Conservation (phyloP, 139 green algal species). For the Chlamydomonas sp. region DNA sequence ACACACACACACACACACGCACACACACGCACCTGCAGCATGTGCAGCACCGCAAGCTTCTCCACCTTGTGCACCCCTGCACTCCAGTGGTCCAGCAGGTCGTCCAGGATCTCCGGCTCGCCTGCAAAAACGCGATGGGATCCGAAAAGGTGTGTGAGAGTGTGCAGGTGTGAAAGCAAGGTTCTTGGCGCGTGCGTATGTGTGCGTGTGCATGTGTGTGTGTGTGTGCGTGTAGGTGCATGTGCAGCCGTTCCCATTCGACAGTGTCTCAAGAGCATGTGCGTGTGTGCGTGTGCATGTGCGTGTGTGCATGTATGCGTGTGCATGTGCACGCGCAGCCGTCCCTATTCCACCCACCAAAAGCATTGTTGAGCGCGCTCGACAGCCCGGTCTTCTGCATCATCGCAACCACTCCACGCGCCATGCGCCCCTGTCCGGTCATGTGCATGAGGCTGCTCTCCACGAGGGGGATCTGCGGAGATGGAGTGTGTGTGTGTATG, state of each 20-base stretch:
- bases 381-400: slow-evolving; percentile 16
- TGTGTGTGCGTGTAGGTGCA: no score
- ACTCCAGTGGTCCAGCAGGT: slow-evolving; percentile 61
- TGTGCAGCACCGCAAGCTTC: slow-evolving; percentile 11
- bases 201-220: no score
- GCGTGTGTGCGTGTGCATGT: no score
- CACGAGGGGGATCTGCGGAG: not conserved
- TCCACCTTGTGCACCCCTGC: slow-evolving; percentile 4
- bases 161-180: no score
- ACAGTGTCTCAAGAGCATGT: no score
- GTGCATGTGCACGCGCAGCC: no score
- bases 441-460: not conserved
- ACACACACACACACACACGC: no score
- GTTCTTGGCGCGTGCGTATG: no score
- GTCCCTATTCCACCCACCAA: not conserved
- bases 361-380: not conserved
- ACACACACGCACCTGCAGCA: slow-evolving; percentile 16
- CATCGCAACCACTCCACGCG: slow-evolving; percentile 6
- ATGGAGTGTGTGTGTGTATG: no score
- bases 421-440: not conserved
- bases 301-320: no score
- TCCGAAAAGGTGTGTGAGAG: not conserved
- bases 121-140: no score
- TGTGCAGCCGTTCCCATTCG: no score
- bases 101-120: slow-evolving; percentile 30